These are phyloP conservation scores for Pseudocercospora musae DNA, from an alignment of 2,329 filamentous ascomycete species.

Conservation along the genomic window DNA sequence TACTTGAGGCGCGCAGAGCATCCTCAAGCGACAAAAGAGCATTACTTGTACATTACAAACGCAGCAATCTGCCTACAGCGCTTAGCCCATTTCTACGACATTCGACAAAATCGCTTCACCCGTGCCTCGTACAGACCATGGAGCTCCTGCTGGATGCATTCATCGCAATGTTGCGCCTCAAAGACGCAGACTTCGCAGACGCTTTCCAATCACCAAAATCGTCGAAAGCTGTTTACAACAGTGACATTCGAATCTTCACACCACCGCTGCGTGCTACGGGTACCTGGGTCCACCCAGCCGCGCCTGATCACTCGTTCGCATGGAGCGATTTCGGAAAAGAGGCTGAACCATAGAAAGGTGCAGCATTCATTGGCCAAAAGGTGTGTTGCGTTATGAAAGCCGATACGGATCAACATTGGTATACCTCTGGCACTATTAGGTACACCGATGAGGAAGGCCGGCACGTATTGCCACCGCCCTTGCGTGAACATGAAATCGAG, in stretches of 20 bases:
- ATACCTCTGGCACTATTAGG: neutral
- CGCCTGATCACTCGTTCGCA: neutral
- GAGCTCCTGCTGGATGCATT: neutral
- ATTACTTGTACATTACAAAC: neutral
- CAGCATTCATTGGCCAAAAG: neutral
- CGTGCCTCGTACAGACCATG: neutral
- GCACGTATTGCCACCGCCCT: neutral
- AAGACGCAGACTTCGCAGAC: neutral
- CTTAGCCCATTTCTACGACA: neutral
- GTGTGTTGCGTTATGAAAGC: neutral
- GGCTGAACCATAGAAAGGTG: neutral
- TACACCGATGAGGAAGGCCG: neutral
- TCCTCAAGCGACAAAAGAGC: neutral
- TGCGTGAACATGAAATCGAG: neutral
- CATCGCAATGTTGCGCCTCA: neutral
- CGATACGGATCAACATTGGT: neutral
- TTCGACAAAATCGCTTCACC: neutral
- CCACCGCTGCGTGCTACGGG: neutral
- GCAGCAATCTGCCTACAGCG: neutral
- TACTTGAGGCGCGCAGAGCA: neutral
- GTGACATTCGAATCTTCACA: neutral
- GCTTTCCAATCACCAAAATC: neutral
- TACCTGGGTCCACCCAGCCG: neutral
- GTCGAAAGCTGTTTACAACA: neutral
- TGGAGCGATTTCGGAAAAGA: neutral